A percentile compares a stretch with the other conserved stretches of the same genome.
Conservation (phyloP, 164 flowering plant genomes). For the Echeveria elegans region DNA sequence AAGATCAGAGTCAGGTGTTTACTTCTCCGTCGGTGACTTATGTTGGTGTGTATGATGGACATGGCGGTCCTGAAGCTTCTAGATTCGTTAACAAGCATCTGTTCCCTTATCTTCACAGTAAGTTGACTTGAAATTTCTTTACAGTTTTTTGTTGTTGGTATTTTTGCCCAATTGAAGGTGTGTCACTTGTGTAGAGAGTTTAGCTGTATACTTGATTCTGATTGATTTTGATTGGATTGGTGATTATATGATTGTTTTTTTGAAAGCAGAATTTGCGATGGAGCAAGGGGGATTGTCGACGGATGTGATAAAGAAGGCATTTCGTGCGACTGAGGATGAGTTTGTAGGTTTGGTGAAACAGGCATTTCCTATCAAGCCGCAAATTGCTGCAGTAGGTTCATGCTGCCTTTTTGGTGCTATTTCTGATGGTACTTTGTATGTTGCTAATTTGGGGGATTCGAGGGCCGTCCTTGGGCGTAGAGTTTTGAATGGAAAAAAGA, state of each 20-base stretch:
- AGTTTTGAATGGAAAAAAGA: slow-evolving; percentile 12
- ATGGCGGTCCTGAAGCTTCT: slow-evolving; percentile 13
- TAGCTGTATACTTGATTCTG: neutral
- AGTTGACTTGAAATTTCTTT: neutral
- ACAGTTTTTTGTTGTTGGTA: neutral
- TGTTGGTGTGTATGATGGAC: slow-evolving; percentile 13
- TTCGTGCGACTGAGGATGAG: slow-evolving; percentile 31
- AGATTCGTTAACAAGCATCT: slow-evolving; percentile 13
- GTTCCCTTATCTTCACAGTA: slow-evolving; percentile 12
- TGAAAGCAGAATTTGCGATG: slow-evolving; percentile 21
- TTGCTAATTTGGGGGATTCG: slow-evolving; percentile 42
- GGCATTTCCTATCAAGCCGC: slow-evolving; percentile 24
- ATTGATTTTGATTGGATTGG: neutral
- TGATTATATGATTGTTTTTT: neutral
- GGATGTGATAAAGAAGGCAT: slow-evolving; percentile 35
- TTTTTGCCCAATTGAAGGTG: neutral
- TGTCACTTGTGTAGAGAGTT: slow-evolving; percentile 1
- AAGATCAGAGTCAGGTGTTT: slow-evolving; percentile 13
- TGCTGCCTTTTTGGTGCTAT: slow-evolving; percentile 42
- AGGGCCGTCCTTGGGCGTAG: slow-evolving; percentile 35
- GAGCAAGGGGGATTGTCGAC: slow-evolving; percentile 39
- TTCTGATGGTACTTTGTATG: slow-evolving; percentile 26
- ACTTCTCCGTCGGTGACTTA: slow-evolving; percentile 12
- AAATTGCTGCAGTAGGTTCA: slow-evolving; percentile 38
- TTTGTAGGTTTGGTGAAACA: slow-evolving; percentile 32